Evolutionary conservation across 2,329 filamentous ascomycete genomes (phyloP).

Genomic region (Diaporthe longicolla): DNA sequence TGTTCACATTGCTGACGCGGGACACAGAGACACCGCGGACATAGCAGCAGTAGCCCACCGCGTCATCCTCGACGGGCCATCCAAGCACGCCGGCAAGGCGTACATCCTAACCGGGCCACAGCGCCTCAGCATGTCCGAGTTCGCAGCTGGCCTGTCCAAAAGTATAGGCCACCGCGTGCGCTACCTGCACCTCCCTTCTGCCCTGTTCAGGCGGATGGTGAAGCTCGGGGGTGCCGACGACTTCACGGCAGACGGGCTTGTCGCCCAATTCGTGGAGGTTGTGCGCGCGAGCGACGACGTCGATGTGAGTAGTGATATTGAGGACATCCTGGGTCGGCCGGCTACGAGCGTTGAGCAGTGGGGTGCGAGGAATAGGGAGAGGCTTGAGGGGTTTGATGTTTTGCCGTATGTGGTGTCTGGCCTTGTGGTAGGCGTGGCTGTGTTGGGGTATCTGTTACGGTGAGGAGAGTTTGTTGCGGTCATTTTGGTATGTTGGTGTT

Average conservation of each 20-base stretch:
- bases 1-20: too few relatives aligned
- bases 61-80: slow-evolving; percentile 31
- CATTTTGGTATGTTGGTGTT: neutral
- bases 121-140: slow-evolving; percentile 29
- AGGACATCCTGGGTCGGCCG: slow-evolving; percentile 22
- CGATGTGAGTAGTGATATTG: slow-evolving; percentile 15
- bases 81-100: neutral
- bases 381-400: slow-evolving; percentile 24
- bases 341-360: slow-evolving; percentile 35
- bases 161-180: slow-evolving; percentile 25
- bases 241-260: slow-evolving; percentile 17
- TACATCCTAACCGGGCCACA: slow-evolving; percentile 29
- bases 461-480: neutral
- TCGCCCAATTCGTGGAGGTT: slow-evolving; percentile 33
- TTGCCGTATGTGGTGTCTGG: slow-evolving; percentile 8
- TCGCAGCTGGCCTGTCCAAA: slow-evolving; percentile 15
- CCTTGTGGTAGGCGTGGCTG: neutral
- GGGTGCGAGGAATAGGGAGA: slow-evolving; percentile 11
- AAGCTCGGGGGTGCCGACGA: slow-evolving; percentile 30
- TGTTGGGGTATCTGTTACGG: neutral
- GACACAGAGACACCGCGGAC: slow-evolving; percentile 27
- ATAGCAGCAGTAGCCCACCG: slow-evolving; percentile 25
- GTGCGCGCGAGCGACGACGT: slow-evolving; percentile 21
- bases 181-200: slow-evolving; percentile 24
- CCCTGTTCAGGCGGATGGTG: slow-evolving; percentile 8